Evolutionary conservation across 495 filamentous ascomycete species (phyloP).

Genomic region (Podospora bellae-mahoneyi): DNA sequence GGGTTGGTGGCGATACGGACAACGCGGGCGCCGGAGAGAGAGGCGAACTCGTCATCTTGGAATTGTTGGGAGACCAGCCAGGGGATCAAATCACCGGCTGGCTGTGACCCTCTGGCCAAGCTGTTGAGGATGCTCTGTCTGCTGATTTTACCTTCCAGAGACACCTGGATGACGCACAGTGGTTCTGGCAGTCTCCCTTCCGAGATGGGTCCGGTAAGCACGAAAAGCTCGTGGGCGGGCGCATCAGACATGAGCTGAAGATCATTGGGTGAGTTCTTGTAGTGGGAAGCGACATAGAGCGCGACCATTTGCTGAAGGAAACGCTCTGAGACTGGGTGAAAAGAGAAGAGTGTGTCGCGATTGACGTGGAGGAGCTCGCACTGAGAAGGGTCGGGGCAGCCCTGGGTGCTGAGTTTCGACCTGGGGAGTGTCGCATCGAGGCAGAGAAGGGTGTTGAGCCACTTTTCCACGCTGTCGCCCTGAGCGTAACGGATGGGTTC

Average conservation of each 20-base stretch:
- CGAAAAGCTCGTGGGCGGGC: slow-evolving; percentile 93
- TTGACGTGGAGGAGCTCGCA: slow-evolving; percentile 93
- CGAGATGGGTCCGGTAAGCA: slow-evolving; percentile 82
- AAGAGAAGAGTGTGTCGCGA: slow-evolving; percentile 95
- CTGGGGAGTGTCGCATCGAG: slow-evolving; percentile 84
- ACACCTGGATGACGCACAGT: slow-evolving; percentile 90
- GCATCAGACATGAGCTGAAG: slow-evolving; percentile 97
- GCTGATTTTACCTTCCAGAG: slow-evolving; percentile 92
- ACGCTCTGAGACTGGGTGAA: slow-evolving; percentile 94
- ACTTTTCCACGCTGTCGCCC: slow-evolving; percentile 88
- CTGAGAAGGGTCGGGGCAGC: slow-evolving; percentile 83
- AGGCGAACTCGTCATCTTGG: slow-evolving; percentile 95
- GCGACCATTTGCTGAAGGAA: slow-evolving; percentile 98
- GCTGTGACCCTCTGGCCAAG: slow-evolving; percentile 81
- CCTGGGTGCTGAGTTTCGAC: slow-evolving; percentile 68
- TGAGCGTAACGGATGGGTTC: slow-evolving; percentile 95
- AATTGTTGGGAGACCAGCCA: slow-evolving; percentile 99
- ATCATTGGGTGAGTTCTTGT: slow-evolving; percentile 98
- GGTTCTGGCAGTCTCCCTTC: slow-evolving; percentile 87
- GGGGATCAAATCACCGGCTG: slow-evolving; percentile 92
- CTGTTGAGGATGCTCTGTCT: slow-evolving; percentile 85
- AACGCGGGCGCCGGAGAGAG: slow-evolving; percentile 84
- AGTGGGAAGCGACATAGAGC: slow-evolving; percentile 95
- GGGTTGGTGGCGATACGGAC: slow-evolving; percentile 97
- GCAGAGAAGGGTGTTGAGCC: slow-evolving; percentile 92